Conservation (phyloP, 2,329 filamentous ascomycete genomes). For the Fusarium sp. region DNA sequence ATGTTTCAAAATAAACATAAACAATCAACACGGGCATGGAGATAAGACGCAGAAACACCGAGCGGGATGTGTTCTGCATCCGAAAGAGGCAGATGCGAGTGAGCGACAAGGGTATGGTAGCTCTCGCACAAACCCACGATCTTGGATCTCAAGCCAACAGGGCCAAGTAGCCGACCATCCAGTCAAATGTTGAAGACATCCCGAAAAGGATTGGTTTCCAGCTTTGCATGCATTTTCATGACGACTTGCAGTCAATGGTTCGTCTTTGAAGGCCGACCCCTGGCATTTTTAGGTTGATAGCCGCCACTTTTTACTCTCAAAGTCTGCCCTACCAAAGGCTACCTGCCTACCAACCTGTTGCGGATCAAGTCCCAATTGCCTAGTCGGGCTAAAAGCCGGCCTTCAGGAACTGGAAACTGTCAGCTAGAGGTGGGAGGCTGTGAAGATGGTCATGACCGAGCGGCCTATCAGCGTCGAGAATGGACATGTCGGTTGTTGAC, state of each 20-base stretch:
- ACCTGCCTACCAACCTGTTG: conserved; percentile 21
- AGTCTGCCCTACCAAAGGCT: conserved; percentile 25
- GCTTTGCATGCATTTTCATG: conserved; percentile 36
- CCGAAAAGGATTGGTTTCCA: conserved; percentile 34
- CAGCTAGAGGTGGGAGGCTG: conserved; percentile 42
- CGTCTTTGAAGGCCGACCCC: conserved; percentile 31
- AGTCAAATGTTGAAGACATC: conserved; percentile 18
- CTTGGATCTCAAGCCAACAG: conserved; percentile 29
- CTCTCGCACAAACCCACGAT: conserved; percentile 33
- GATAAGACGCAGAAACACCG: conserved; percentile 25
- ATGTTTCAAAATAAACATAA: conserved; percentile 30
- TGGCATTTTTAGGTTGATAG: conserved; percentile 28
- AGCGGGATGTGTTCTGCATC: conserved; percentile 28
- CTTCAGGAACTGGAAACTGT: conserved; percentile 27
- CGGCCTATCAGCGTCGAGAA: conserved; percentile 41
- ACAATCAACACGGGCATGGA: conserved; percentile 35
- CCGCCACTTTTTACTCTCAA: conserved; percentile 23
- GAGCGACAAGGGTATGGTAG: conserved; percentile 23
- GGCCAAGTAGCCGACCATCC: conserved; percentile 12
- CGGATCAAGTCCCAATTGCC: conserved; percentile 21
- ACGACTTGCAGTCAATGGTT: conserved; percentile 42
- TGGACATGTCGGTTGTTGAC: conserved; percentile 34
- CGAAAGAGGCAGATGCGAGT: conserved; percentile 16
- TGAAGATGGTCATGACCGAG: conserved; percentile 37
- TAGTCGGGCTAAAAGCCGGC: conserved; percentile 19